Percentiles rank a stretch among this genome's conserved stretches.
These are phyloP conservation scores for Dichotomopilus funicola DNA, from an alignment of 2,329 filamentous ascomycete species.

Conservation along the genomic window DNA sequence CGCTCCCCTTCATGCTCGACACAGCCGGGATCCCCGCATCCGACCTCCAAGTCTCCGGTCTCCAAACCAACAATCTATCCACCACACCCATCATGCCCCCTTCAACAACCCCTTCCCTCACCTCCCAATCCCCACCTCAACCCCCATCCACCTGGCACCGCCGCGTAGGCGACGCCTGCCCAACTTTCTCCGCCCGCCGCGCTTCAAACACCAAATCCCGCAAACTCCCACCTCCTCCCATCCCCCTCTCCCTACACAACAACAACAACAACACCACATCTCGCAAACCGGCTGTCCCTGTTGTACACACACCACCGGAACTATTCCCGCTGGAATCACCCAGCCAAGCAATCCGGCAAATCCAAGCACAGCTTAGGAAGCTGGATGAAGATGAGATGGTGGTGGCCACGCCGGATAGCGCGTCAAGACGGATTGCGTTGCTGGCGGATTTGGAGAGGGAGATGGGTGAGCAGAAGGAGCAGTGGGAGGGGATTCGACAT, in stretches of 20 bases:
- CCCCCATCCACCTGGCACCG: slow-evolving; percentile 42
- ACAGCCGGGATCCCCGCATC: neutral
- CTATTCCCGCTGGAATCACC: slow-evolving; percentile 49
- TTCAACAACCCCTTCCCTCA: too few species aligned
- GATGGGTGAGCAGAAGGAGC: slow-evolving; percentile 53
- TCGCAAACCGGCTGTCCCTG: slow-evolving; percentile 27
- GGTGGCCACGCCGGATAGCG: slow-evolving; percentile 31
- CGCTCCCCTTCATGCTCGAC: slow-evolving; percentile 42
- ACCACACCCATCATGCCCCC: too few species aligned
- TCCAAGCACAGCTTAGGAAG: slow-evolving; percentile 46
- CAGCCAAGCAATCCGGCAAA: slow-evolving; percentile 40
- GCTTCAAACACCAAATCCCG: slow-evolving; percentile 36
- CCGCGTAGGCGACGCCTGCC: slow-evolving; percentile 52
- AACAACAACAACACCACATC: too few species aligned
- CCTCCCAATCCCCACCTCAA: neutral
- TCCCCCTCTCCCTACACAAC: slow-evolving; percentile 45
- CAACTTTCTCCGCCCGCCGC: slow-evolving; percentile 51
- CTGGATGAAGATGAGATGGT: slow-evolving; percentile 42
- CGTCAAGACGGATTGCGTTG: slow-evolving; percentile 41
- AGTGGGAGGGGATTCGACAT: slow-evolving; percentile 53
- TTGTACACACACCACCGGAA: slow-evolving; percentile 41
- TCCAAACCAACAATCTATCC: too few species aligned
- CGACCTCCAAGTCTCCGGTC: too few species aligned
- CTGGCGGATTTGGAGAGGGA: slow-evolving; percentile 56
- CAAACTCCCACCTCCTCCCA: slow-evolving; percentile 47